A percentile compares a stretch with the other conserved stretches of the same genome.
Conservation (phyloP, 108 stramenopile genomes). For the Stephanodiscus triporus region DNA sequence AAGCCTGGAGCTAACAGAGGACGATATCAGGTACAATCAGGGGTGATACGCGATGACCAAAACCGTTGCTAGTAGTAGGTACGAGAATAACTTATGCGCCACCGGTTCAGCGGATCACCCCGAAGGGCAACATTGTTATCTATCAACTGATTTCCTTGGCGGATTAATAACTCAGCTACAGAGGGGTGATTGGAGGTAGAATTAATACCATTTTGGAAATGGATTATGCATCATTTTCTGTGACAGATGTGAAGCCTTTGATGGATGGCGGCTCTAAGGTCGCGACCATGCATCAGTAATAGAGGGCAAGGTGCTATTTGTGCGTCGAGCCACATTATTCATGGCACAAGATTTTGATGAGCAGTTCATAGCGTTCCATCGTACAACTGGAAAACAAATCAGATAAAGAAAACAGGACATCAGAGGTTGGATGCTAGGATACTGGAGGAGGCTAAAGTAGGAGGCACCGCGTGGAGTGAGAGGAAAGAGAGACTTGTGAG, state of each 20-base stretch:
- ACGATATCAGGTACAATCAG: conserved; percentile 64
- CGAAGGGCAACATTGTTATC: background rate
- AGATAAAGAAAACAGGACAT: too few species aligned
- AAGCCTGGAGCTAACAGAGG: conserved; percentile 72
- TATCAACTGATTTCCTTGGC: background rate
- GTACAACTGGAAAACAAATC: too few species aligned
- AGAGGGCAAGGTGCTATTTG: background rate
- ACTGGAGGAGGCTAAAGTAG: too few species aligned
- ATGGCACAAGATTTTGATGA: too few species aligned
- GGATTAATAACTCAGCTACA: background rate
- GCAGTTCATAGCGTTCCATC: too few species aligned
- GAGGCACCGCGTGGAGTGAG: too few species aligned
- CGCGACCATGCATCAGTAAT: background rate
- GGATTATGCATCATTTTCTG: background rate
- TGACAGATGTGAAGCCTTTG: background rate
- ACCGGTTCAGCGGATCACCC: background rate
- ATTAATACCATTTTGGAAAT: background rate
- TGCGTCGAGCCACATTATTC: conserved; percentile 1
- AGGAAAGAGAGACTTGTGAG: too few species aligned
- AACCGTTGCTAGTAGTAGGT: background rate
- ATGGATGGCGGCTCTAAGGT: background rate
- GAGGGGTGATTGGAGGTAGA: background rate
- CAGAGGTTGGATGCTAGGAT: too few species aligned
- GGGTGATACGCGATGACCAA: background rate
- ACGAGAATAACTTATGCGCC: background rate